Conservation (phyloP, 768 basidiomycete genomes). For the Lactarius quietus region DNA sequence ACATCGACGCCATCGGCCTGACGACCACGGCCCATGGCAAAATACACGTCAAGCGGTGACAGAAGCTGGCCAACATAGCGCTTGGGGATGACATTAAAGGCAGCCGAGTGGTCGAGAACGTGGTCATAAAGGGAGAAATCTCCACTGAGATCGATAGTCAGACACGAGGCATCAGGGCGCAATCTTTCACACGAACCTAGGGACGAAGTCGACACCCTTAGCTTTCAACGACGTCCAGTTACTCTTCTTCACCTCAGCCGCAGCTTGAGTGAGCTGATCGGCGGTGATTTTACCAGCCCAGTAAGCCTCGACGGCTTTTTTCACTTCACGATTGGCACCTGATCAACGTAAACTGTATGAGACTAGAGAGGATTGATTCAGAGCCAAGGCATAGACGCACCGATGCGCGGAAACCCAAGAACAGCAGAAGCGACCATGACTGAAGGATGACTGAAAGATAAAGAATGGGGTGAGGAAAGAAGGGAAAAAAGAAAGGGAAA, state of each 20-base stretch:
- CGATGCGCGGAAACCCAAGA: conserved; percentile 92
- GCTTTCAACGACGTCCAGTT: conserved; percentile 86
- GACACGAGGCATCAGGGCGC: conserved; percentile 25
- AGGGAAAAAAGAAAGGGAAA: conserved; percentile 28
- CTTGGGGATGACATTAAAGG: conserved; percentile 95
- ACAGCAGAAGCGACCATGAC: conserved; percentile 78
- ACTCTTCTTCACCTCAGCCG: conserved; percentile 82
- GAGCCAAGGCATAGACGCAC: conserved; percentile 36
- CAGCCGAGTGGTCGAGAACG: conserved; percentile 93
- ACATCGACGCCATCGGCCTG: conserved; percentile 95
- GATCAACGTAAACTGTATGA: conserved; percentile 2
- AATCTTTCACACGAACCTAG: conserved; percentile 57
- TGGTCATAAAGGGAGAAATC: conserved; percentile 99
- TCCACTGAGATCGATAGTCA: conserved; percentile 53
- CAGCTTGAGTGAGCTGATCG: conserved; percentile 82
- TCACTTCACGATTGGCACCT: conserved; percentile 94
- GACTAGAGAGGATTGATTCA: conserved; percentile 1
- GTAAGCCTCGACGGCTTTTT: conserved; percentile 98
- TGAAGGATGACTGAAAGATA: conserved; percentile 26
- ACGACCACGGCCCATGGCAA: conserved; percentile 98
- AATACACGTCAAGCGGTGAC: conserved; percentile 90
- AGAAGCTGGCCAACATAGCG: conserved; percentile 86
- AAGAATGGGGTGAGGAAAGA: conserved; percentile 4
- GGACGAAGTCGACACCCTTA: conserved; percentile 84
- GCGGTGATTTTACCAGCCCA: conserved; percentile 91